Base-by-base conservation (phyloP, 2,329 filamentous ascomycete genomes). In the Drechslerella stenobrocha region DNA sequence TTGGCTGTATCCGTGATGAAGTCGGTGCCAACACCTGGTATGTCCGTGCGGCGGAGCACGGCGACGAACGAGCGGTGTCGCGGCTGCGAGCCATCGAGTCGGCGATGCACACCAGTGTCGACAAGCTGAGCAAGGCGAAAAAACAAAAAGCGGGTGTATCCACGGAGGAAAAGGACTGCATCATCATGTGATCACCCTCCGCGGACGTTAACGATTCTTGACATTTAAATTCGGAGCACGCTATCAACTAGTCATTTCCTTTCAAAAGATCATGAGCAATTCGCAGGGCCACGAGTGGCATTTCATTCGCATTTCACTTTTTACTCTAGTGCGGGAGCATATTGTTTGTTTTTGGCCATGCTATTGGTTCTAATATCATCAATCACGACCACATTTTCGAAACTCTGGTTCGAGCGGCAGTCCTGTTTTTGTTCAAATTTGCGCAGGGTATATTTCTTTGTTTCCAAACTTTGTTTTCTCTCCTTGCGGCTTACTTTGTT, bases 1-100 rank as follows among this genome's bases (percentile, higher is more conserved):
- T 98, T 73, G 93, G 93, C 50, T 96, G 90, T 76, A 88, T 90
- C 34, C 86, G 90, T 48, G 93, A 98, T 76, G 86, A 92, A n/a
- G 82, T 98, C 42, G 91, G 96, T 76, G 92, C 93, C 72, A 98
- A 98, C 74, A 89, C 96, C 28, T 97, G 91, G 92, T 98, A 98
- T 75, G 92, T 98, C 72, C 89, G 89, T 77, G 93, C 93, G 3
- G 92, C 93, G 13, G 92, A 96, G 72, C 84, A 89, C 50, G 93
- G 92, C 46, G 91, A 97, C 74, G 89, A 93, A 73, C 84, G 90
- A 61, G 93, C 93, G 51, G 92, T 87, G 76, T 87, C 93, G 74
- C 84, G 93, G 23, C 81, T 98, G 53, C 85, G 87, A 18, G 89
- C 90, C 37, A 98, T 98, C 69, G 84, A 88, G 69, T 87, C 88